These are phyloP conservation scores for Datura wrightii DNA, from an alignment of 257 asterid species.

Conservation along the genomic window DNA sequence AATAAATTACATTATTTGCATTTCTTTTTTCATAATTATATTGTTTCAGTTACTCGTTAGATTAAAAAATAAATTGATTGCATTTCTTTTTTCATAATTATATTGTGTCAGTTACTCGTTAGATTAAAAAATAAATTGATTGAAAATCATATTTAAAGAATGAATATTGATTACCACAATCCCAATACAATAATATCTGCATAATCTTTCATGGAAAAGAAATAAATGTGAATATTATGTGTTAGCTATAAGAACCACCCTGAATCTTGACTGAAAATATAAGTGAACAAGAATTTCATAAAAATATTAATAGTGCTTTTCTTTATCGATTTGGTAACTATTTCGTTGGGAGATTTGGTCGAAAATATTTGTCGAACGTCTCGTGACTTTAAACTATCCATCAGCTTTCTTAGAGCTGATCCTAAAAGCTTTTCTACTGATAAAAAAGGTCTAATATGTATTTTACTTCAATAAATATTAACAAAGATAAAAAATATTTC, in stretches of 20 bases:
- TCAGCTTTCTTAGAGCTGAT: background rate
- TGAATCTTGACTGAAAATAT: background rate
- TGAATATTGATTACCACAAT: no score
- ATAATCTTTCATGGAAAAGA: background rate
- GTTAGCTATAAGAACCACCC: background rate
- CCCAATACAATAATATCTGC: background rate
- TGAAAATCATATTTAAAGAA: no score
- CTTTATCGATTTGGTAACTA: background rate
- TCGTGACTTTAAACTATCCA: background rate
- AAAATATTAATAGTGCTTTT: background rate
- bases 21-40: no score
- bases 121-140: no score
- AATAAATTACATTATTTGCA: no score
- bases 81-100: no score
- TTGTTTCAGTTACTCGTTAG: no score
- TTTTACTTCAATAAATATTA: background rate
- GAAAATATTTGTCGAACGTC: background rate
- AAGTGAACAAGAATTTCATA: background rate
- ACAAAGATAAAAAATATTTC: background rate
- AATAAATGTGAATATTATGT: background rate
- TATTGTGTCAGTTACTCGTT: no score
- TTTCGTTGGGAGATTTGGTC: background rate
- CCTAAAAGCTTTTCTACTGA: background rate
- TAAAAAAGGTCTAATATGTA: background rate
- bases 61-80: no score